Evolutionary conservation across 129 eudicot genomes (phyloP).

Genomic region (Lonicera japonica): DNA sequence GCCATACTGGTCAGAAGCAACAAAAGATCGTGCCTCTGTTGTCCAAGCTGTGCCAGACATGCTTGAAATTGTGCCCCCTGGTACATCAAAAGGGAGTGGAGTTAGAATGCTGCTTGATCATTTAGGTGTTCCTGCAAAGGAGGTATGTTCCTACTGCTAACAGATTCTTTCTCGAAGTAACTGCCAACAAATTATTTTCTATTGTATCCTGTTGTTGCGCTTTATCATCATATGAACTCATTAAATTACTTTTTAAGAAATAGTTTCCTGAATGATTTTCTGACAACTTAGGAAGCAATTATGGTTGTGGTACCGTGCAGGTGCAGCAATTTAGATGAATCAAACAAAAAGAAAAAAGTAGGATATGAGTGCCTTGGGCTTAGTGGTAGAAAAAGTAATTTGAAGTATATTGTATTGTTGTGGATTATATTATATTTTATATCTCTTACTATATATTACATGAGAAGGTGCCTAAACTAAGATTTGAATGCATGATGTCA

Average conservation of each 20-base stretch:
- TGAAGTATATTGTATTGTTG: too few species aligned
- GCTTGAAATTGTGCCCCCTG: constrained; percentile 89
- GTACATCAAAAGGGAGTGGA: constrained; percentile 86
- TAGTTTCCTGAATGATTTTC: not conserved
- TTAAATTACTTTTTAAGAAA: not conserved
- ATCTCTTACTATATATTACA: too few species aligned
- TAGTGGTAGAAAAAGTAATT: too few species aligned
- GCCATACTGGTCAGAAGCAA: constrained; percentile 91
- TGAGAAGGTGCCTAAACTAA: too few species aligned
- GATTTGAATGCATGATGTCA: too few species aligned
- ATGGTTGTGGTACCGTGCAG: too few species aligned
- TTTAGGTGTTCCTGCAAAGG: constrained; percentile 62
- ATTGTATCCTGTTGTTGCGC: not conserved
- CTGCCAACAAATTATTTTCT: too few species aligned
- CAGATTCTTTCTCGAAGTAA: too few species aligned
- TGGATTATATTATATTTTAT: too few species aligned
- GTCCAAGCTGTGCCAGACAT: constrained; percentile 86
- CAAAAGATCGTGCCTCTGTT: constrained; percentile 61
- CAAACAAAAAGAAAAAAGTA: too few species aligned
- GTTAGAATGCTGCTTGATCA: constrained; percentile 82
- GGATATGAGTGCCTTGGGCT: too few species aligned
- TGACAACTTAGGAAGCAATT: not conserved
- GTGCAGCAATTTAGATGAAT: too few species aligned
- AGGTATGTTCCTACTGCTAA: constrained; percentile 36
- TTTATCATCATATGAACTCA: not conserved